Evolutionary conservation across 371 early-diverging fungal genomes (phyloP).

Genomic region (Mortierella sp.): DNA sequence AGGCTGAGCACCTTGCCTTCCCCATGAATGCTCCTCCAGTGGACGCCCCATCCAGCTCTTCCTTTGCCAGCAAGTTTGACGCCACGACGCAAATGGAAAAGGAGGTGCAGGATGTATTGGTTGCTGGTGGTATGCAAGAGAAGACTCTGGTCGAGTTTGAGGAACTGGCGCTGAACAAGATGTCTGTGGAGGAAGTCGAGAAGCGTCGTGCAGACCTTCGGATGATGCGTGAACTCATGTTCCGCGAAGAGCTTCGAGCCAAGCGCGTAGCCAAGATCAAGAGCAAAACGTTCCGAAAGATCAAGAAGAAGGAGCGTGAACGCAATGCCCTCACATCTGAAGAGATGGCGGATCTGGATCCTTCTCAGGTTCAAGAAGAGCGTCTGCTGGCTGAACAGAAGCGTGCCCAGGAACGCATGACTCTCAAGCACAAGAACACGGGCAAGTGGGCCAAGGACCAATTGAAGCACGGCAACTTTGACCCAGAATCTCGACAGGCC

Average conservation of each 20-base stretch:
- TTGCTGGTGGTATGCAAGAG: constrained; percentile 80
- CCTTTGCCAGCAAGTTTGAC: constrained; percentile 71
- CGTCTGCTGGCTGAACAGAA: constrained; percentile 74
- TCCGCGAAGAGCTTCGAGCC: constrained; percentile 90
- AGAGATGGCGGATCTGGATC: constrained; percentile 76
- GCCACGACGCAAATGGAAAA: constrained; percentile 79
- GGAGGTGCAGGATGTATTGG: constrained; percentile 77
- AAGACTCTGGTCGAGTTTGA: constrained; percentile 84
- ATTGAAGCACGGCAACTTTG: constrained; percentile 72
- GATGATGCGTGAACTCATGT: constrained; percentile 93
- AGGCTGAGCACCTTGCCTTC: constrained; percentile 87
- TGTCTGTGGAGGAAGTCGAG: constrained; percentile 83
- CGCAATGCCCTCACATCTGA: constrained; percentile 62
- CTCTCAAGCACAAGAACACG: constrained; percentile 92
- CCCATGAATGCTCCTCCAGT: constrained; percentile 63
- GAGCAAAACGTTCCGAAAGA: constrained; percentile 90
- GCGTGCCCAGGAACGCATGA: constrained; percentile 93
- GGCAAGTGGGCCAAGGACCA: constrained; percentile 95
- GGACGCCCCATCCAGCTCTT: constrained; percentile 59
- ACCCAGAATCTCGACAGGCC: constrained; percentile 82
- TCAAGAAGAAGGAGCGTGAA: constrained; percentile 78
- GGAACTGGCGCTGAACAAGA: constrained; percentile 83
- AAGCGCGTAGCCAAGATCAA: constrained; percentile 97
- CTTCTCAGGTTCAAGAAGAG: constrained; percentile 73
- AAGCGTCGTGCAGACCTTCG: constrained; percentile 81